Percentiles rank a stretch among this genome's conserved stretches.
These are phyloP conservation scores for Rhinocladiella similis DNA, from an alignment of 2,329 filamentous ascomycete genomes.

Conservation along the genomic window DNA sequence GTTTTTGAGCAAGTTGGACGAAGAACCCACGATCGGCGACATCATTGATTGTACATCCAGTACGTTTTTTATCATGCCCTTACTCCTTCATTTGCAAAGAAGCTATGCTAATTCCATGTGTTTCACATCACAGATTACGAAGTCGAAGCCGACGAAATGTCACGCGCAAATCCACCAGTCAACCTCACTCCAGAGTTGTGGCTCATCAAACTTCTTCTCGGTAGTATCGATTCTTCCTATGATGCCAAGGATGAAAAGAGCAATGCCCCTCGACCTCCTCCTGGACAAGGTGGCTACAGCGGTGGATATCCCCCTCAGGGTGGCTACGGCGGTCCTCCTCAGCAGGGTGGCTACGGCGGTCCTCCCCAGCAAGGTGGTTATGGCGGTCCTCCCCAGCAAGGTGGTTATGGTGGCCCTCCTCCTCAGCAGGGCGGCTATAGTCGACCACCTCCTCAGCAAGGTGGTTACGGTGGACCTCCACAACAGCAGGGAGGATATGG, in stretches of 20 bases:
- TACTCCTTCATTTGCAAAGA: too few relatives aligned
- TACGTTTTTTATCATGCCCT: constrained; percentile 43
- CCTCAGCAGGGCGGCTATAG: neutral
- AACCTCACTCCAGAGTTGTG: constrained; percentile 66
- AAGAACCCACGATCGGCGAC: constrained; percentile 60
- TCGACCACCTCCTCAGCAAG: neutral
- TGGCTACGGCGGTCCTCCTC: constrained; percentile 31
- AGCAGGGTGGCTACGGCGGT: constrained; percentile 20
- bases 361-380: neutral
- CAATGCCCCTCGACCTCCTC: constrained; percentile 35
- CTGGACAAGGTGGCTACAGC: constrained; percentile 24
- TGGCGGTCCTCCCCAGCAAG: neutral
- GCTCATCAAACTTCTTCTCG: constrained; percentile 67
- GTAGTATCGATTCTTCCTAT: constrained; percentile 65
- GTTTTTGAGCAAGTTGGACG: constrained; percentile 65
- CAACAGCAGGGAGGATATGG: neutral
- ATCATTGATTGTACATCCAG: constrained; percentile 69
- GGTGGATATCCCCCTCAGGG: constrained; percentile 21
- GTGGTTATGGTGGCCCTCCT: neutral
- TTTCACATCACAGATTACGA: constrained; percentile 65
- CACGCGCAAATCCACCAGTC: constrained; percentile 60
- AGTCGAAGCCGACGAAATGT: constrained; percentile 67
- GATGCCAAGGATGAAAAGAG: constrained; percentile 65
- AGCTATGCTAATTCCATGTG: too few relatives aligned
- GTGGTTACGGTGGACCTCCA: neutral